Conservation (phyloP, 1,139 yeast species). For the Zygosaccharomyces sapae region DNA sequence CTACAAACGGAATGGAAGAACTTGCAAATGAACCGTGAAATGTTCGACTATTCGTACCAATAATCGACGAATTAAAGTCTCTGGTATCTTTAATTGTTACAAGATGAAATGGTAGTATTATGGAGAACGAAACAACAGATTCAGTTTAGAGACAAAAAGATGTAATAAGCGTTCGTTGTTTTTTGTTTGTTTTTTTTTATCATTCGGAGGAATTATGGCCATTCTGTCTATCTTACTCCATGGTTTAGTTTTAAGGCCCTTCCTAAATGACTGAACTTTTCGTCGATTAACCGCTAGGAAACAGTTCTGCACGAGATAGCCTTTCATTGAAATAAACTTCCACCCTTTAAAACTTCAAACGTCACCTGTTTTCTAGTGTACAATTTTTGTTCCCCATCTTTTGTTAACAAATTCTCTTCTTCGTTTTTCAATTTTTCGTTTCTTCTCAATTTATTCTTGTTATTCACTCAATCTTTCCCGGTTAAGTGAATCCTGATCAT, state of each 20-base stretch:
- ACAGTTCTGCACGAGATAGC: neutral
- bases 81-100: constrained; percentile 1
- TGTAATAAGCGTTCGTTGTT: neutral
- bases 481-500: constrained; percentile 9
- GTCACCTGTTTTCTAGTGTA: neutral
- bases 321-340: neutral
- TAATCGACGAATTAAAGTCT: neutral
- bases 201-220: too few relatives aligned
- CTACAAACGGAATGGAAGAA: constrained; percentile 13
- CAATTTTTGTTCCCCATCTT: neutral
- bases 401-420: neutral
- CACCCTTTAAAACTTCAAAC: neutral
- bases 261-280: neutral
- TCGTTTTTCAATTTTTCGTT: neutral
- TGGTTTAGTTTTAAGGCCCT: neutral
- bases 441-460: neutral
- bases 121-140: neutral
- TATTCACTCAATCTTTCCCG: neutral
- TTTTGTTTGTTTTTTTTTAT: neutral
- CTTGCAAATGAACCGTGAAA: constrained; percentile 7
- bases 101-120: neutral
- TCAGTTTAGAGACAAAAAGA: neutral
- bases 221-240: too few relatives aligned
- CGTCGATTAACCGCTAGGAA: neutral
- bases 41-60: constrained; percentile 6